Conservation (phyloP, 192 early-diverging fungal species). For the Umbelopsis vinacea region DNA sequence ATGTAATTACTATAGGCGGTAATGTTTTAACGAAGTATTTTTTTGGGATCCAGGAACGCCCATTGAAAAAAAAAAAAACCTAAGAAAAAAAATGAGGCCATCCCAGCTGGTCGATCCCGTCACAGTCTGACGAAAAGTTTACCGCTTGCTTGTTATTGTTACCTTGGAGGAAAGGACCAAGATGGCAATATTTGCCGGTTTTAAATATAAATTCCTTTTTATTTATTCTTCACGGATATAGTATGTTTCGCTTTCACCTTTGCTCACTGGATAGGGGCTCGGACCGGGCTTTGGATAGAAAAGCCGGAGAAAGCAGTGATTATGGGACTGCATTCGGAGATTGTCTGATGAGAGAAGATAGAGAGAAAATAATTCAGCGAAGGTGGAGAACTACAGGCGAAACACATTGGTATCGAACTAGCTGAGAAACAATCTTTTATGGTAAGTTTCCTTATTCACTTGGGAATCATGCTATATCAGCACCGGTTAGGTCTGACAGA, state of each 20-base stretch:
- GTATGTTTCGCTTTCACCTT: not conserved
- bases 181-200: constrained; percentile 6
- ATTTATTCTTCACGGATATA: not conserved
- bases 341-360: not conserved
- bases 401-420: no score
- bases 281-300: constrained; percentile 6
- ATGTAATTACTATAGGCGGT: constrained; percentile 14
- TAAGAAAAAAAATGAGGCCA: not conserved
- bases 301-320: not conserved
- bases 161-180: not conserved
- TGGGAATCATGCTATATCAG: no score
- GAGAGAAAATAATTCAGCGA: no score
- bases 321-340: constrained; percentile 3
- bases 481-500: no score
- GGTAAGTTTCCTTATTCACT: no score
- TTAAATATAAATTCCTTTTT: not conserved
- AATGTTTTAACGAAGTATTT: not conserved
- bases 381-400: no score
- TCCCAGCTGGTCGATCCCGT: not conserved
- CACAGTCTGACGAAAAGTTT: no score
- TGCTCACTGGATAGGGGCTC: constrained; percentile 1
- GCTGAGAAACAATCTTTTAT: no score
- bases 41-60: constrained; percentile 7
- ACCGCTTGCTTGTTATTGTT: not conserved
- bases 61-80: not conserved